Evolutionary conservation across 192 early-diverging fungal genomes (phyloP).

Genomic region (Powellomyces hirtus): DNA sequence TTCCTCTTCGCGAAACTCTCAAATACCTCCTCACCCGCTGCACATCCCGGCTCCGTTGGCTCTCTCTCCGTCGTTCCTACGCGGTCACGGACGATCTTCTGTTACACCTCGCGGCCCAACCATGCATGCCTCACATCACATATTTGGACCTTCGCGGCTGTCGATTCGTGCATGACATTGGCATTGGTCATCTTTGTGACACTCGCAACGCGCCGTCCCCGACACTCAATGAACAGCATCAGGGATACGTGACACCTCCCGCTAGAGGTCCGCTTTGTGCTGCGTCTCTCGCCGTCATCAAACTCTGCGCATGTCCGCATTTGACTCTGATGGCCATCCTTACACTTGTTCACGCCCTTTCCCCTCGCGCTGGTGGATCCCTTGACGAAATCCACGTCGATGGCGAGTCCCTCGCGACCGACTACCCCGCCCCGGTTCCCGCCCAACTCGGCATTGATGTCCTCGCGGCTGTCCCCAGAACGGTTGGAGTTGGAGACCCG

Average conservation of each 20-base stretch:
- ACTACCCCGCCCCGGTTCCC: neutral
- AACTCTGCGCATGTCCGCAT: neutral
- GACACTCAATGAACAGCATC: neutral
- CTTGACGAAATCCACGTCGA: conserved; percentile 5
- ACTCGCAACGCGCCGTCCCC: neutral
- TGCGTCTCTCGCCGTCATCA: neutral
- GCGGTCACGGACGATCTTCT: neutral
- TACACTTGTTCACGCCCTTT: neutral
- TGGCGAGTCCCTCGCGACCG: neutral
- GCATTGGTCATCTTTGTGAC: neutral
- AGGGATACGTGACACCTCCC: too few species aligned
- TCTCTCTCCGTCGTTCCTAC: neutral
- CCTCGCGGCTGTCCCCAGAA: neutral
- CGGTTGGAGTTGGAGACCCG: neutral
- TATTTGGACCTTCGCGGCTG: neutral
- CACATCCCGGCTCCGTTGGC: neutral
- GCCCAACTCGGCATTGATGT: neutral
- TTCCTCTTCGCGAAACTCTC: neutral
- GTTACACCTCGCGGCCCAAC: neutral
- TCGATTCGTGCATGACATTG: neutral
- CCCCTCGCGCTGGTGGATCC: neutral
- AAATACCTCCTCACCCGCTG: neutral
- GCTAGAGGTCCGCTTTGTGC: neutral
- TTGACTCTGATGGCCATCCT: neutral
- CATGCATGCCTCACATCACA: neutral